Evolutionary conservation across 805 yeast genomes (phyloP).

Genomic region (Saccharomyces kudriavzevii): DNA sequence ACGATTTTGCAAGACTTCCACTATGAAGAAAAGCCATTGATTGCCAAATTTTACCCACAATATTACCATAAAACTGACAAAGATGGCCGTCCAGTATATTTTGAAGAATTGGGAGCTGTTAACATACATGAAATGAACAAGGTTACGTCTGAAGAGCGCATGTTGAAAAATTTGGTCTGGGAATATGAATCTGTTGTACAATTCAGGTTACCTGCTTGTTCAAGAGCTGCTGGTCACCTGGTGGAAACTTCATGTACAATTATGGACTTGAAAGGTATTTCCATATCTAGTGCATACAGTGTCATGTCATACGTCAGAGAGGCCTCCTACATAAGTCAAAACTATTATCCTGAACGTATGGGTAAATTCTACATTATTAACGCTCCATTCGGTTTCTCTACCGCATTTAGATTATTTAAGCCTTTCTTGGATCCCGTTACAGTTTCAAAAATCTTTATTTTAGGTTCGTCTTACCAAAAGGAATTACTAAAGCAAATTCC

Average conservation of each 20-base stretch:
- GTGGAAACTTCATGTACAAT: slow-evolving; percentile 96
- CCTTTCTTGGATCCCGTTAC: slow-evolving; percentile 97
- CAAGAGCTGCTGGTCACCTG: slow-evolving; percentile 67
- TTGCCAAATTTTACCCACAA: slow-evolving; percentile 88
- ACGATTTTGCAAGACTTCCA: slow-evolving; percentile 81
- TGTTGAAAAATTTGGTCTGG: slow-evolving; percentile 94
- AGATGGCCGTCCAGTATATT: slow-evolving; percentile 94
- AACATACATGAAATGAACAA: slow-evolving; percentile 86
- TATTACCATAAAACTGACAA: slow-evolving; percentile 94
- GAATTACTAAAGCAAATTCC: slow-evolving; percentile 90
- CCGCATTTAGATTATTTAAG: slow-evolving; percentile 85
- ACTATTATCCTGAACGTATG: slow-evolving; percentile 98
- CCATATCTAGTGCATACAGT: slow-evolving; percentile 72
- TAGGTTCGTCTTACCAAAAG: slow-evolving; percentile 68
- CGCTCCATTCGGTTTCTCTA: slow-evolving; percentile 94
- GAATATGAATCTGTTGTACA: slow-evolving; percentile 87
- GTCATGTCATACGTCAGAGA: slow-evolving; percentile 85
- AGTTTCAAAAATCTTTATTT: slow-evolving; percentile 84
- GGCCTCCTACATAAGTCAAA: slow-evolving; percentile 91
- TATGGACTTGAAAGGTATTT: slow-evolving; percentile 89
- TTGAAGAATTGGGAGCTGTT: slow-evolving; percentile 89
- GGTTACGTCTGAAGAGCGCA: slow-evolving; percentile 89
- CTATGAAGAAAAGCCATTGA: slow-evolving; percentile 86
- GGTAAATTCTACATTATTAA: slow-evolving; percentile 93
- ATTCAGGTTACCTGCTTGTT: slow-evolving; percentile 87